Evolutionary conservation across 768 basidiomycete species (phyloP), one percentile per base, ranked within the genome.

Genomic region (Kwoniella pini): DNA sequence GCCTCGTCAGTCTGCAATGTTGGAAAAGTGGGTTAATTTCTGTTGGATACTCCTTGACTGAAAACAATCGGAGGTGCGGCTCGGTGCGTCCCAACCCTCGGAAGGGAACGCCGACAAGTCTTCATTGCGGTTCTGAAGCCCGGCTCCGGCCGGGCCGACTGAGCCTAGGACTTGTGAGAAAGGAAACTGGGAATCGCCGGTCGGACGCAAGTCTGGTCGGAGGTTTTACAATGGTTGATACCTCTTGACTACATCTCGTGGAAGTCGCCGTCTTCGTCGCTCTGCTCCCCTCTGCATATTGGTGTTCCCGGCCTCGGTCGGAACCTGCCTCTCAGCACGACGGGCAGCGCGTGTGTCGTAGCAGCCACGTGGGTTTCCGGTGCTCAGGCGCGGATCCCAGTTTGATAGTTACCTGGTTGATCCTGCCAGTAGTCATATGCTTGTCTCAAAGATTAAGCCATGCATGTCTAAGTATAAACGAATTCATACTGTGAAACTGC

Each of bases 351-450:
- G 27, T 15, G 48, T 26, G 55, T 27, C 52, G 40, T 40, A 30
- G 33, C 22, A 17, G 33, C 45, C 22, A 17, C 12, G 40, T 42
- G 40, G 40, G 40, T 17, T 42, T 42, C 40, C 6, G 40, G 27
- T 33, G 4, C 27, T 49, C 19, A 12, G 15, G 17, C 39, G 39
- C 28, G 60, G 33, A 36, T 36, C 33, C 28, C 39, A 27, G 30
- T 73, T 68, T 81, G 82, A 82, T 85, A 85, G 85, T 85, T 86
- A 86, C 85, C 86, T 86, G 86, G 85, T 87, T 87, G 86, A 87
- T 87, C 84, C 85, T 87, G 85, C 86, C 85, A 86, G 85, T 87
- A 86, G 85, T 86, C 84, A 85, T 86, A 86, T 86, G 85, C 85
- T 86, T 86, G 85, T 86, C 85, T 85, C 85, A 85, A 86, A 85